phyloP scores from a whole-genome alignment of 2,329 filamentous ascomycete species.

The Talaromyces verruculosus region DNA sequence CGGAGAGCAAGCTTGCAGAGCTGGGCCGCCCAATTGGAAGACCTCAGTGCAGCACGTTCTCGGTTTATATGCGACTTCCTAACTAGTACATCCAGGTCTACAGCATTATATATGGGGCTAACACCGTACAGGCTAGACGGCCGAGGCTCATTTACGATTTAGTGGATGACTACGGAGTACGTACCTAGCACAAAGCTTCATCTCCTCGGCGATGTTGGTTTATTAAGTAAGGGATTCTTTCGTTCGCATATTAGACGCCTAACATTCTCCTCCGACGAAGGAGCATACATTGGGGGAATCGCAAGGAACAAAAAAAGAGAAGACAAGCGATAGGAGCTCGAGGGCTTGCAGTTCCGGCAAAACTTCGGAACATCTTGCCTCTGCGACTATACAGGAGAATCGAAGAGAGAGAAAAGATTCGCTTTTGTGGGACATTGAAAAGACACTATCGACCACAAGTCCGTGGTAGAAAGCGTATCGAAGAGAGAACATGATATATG shows the following conservation, averaged over 20 bases:
- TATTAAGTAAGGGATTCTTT: neutral
- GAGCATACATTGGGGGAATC: neutral
- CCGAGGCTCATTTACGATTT: neutral
- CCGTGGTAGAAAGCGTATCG: neutral
- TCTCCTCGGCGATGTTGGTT: neutral
- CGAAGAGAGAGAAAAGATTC: neutral
- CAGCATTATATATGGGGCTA: neutral
- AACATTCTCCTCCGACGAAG: neutral
- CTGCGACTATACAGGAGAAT: constrained; percentile 1
- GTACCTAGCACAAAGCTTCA: neutral
- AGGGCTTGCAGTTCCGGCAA: neutral
- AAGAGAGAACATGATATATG: neutral
- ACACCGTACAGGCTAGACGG: neutral
- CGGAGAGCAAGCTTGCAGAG: constrained; percentile 14
- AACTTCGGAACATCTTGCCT: neutral
- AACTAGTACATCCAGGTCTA: no score
- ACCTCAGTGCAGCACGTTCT: constrained; percentile 19
- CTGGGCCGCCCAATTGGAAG: constrained; percentile 19
- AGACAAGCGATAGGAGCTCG: neutral
- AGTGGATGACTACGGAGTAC: neutral
- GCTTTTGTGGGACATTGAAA: neutral
- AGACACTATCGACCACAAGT: neutral
- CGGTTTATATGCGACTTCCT: neutral
- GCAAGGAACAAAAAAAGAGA: neutral
- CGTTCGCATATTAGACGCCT: neutral